Percentiles rank a stretch among this genome's conserved stretches.
Conservation (phyloP, 495 filamentous ascomycete species). For the Usnea hakonensis region DNA sequence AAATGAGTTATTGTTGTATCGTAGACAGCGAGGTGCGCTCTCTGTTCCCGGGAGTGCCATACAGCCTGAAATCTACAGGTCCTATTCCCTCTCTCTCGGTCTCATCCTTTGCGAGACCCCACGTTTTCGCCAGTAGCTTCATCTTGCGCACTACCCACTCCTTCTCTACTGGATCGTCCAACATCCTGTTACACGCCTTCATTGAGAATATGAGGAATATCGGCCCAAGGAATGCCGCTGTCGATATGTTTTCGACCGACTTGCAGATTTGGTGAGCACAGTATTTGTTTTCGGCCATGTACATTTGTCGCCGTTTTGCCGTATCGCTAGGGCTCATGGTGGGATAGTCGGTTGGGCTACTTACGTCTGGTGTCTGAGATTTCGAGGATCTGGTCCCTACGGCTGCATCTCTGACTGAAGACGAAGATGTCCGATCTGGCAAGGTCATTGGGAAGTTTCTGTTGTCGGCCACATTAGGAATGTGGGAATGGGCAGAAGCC, state of each 20-base stretch:
- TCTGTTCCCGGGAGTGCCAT: not conserved
- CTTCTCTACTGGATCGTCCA: constrained; percentile 4
- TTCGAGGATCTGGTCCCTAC: not conserved
- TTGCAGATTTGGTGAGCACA: constrained; percentile 12
- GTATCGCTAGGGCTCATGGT: constrained; percentile 1
- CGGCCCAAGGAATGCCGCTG: constrained; percentile 10
- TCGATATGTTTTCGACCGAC: constrained; percentile 6
- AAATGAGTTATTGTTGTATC: too few relatives aligned
- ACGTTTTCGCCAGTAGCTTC: constrained; percentile 2
- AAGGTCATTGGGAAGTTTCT: not conserved
- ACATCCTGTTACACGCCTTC: not conserved
- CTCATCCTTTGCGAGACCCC: constrained; percentile 1
- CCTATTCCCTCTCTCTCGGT: not conserved
- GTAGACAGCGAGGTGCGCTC: too few relatives aligned
- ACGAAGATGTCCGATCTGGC: not conserved
- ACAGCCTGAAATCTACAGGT: too few relatives aligned
- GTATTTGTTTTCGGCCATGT: constrained; percentile 10
- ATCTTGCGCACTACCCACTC: constrained; percentile 11
- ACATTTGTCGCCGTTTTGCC: constrained; percentile 2
- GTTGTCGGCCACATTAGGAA: not conserved
- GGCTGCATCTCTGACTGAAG: not conserved
- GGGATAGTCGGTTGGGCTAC: not conserved
- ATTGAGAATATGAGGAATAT: constrained; percentile 14
- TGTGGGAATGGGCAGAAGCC: not conserved
- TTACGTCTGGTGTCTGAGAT: not conserved